A percentile compares a stretch with the other conserved stretches of the same genome.
Evolutionary conservation across 345 rosid genomes (phyloP).

Genomic region (Microthlaspi erraticum): DNA sequence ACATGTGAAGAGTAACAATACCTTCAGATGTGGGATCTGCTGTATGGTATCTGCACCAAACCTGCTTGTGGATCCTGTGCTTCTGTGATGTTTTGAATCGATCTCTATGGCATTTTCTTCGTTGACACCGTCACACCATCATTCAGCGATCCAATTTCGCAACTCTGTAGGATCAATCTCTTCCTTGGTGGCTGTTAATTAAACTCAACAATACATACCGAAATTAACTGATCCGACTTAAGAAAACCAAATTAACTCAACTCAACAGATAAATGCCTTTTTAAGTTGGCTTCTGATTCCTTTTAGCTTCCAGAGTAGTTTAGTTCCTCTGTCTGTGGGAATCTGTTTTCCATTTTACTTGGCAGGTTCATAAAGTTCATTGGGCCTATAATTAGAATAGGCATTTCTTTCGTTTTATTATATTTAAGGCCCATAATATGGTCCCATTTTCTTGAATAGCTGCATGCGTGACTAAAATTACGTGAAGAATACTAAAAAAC

Average conservation of each 20-base stretch:
- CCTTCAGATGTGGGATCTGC: conserved; percentile 26
- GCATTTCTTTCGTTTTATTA: not conserved
- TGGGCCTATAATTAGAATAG: not conserved
- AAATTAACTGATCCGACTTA: not conserved
- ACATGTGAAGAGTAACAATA: conserved; percentile 1
- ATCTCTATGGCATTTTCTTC: conserved; percentile 10
- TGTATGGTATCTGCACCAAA: not conserved
- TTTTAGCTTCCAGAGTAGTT: not conserved
- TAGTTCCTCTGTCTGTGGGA: not conserved
- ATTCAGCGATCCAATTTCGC: conserved; percentile 26
- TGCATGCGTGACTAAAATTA: not conserved
- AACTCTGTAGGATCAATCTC: conserved; percentile 19
- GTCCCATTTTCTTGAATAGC: not conserved
- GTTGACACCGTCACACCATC: too few relatives aligned
- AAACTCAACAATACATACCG: too few relatives aligned
- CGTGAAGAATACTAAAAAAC: not conserved
- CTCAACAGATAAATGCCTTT: not conserved
- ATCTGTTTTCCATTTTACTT: not conserved
- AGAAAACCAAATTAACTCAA: not conserved
- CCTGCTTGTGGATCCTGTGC: not conserved
- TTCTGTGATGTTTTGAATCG: conserved; percentile 23
- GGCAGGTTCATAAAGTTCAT: not conserved
- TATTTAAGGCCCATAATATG: not conserved
- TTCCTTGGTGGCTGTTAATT: conserved; percentile 15
- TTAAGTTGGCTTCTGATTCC: not conserved